Base-by-base conservation (phyloP, 495 filamentous ascomycete species). In the Cudoniella acicularis region DNA sequence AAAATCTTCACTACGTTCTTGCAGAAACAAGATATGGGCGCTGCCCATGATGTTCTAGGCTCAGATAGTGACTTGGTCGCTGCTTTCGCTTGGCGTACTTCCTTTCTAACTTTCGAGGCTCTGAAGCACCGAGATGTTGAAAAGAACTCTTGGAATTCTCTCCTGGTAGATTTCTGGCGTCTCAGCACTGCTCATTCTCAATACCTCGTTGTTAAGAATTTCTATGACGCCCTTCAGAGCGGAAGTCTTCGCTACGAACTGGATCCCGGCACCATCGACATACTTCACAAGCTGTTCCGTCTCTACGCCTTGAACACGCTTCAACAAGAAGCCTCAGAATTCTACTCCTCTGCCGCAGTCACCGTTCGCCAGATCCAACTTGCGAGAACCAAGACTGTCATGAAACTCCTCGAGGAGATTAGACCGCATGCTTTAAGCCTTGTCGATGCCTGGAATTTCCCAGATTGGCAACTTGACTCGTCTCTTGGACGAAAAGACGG, bases 121-220 rank as follows among this genome's bases (percentile, higher is more conserved):
- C 75, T 86, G 25, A 87, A 87, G 72, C 84, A 87, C 71, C 80
- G 86, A 22, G 86, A 88, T 61, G 81, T 80, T 53, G 82, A 87
- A 66, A 85, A 86, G 74, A 77, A 79, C 43, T 78, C 83, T 16
- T 89, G 86, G 86, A 89, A 88, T 70, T 81, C 78, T 60, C 75
- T 89, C 10, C 77, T 89, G 22, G 83, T 89, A 27, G 85, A 89
- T 71, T 88, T 89, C 76, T 87, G 84, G 79, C 82, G 86, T 22
- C 75, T 88, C 16, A 83, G 78, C 40, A 87, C 83, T 2, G 84
- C 86, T 8, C 84, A 87, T 65, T 84, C 82, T 4, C 84, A 89
- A 68, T 88, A 88, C 64, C 73, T 88, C 20, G 75, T 87, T 0
- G 84, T 88, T 26, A 87, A 84, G 73, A 86, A 85, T 73, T 89